phyloP scores from a whole-genome alignment of 1,284 basidiomycete species.

The Xerocomus minutiporus region DNA sequence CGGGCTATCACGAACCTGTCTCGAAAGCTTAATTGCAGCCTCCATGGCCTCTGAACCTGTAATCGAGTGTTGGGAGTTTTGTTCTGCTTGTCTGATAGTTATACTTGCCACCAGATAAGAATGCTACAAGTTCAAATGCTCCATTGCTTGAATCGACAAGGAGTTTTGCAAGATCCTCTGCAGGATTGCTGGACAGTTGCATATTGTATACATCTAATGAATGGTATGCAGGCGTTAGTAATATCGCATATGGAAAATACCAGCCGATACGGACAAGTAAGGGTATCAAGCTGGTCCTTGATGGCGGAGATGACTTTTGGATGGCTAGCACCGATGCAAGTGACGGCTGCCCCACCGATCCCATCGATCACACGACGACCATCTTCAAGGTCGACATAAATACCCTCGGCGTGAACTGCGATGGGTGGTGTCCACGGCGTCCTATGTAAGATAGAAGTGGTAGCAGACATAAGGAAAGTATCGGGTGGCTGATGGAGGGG shows the following conservation, averaged over 20 bases:
- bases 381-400: conserved; percentile 63
- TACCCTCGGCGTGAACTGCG: conserved; percentile 61
- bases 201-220: conserved; percentile 73
- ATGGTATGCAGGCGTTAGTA: conserved; percentile 1
- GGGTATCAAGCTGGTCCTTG: conserved; percentile 70
- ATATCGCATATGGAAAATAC: neutral
- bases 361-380: conserved; percentile 67
- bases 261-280: conserved; percentile 55
- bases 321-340: conserved; percentile 72
- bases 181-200: conserved; percentile 72
- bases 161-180: conserved; percentile 67
- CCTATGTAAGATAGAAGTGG: conserved; percentile 49
- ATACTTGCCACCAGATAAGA: conserved; percentile 62
- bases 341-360: conserved; percentile 80
- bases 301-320: conserved; percentile 66
- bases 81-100: neutral
- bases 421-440: conserved; percentile 69
- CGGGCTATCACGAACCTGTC: conserved; percentile 49
- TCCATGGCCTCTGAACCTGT: conserved; percentile 85
- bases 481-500: neutral
- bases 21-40: conserved; percentile 69
- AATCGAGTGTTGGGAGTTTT: conserved; percentile 1
- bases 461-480: conserved; percentile 14
- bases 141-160: conserved; percentile 61
- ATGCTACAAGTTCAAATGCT: conserved; percentile 67